A percentile compares a stretch with the other conserved stretches of the same genome.
phyloP scores from a whole-genome alignment of 768 basidiomycete species.

The Crassisporium funariophilum region DNA sequence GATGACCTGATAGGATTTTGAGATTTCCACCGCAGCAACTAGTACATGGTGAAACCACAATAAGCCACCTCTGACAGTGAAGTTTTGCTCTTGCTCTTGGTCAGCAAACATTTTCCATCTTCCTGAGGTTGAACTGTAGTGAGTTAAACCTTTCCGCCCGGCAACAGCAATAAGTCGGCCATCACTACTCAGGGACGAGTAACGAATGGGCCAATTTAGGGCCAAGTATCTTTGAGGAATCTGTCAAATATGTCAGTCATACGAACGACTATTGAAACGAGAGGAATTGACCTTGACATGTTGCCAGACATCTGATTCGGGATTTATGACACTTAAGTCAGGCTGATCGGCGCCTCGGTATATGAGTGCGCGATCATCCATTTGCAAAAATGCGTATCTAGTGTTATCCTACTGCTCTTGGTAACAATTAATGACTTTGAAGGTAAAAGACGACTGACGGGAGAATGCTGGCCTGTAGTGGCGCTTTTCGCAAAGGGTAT shows the following conservation, averaged over 20 bases:
- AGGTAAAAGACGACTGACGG: conserved; percentile 53
- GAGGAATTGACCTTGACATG: conserved; percentile 73
- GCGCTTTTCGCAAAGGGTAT: conserved; percentile 96
- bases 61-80: conserved; percentile 86
- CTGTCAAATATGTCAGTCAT: conserved; percentile 51
- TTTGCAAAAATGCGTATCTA: conserved; percentile 91
- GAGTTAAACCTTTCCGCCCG: conserved; percentile 85
- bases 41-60: conserved; percentile 97
- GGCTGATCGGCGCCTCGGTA: conserved; percentile 98
- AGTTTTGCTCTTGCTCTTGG: conserved; percentile 82
- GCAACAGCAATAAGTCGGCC: conserved; percentile 92
- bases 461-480: conserved; percentile 87
- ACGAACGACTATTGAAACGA: no score
- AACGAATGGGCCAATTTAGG: conserved; percentile 92
- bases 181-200: conserved; percentile 88
- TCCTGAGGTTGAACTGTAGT: conserved; percentile 93
- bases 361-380: conserved; percentile 91
- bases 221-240: conserved; percentile 88
- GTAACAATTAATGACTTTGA: neutral
- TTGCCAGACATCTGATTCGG: conserved; percentile 98
- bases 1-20: conserved; percentile 74
- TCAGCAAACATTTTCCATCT: conserved; percentile 91
- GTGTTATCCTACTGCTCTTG: conserved; percentile 75
- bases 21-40: conserved; percentile 85
- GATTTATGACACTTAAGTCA: conserved; percentile 97